Conservation (phyloP, 768 basidiomycete species). For the Trichaptum fuscoviolaceum region DNA sequence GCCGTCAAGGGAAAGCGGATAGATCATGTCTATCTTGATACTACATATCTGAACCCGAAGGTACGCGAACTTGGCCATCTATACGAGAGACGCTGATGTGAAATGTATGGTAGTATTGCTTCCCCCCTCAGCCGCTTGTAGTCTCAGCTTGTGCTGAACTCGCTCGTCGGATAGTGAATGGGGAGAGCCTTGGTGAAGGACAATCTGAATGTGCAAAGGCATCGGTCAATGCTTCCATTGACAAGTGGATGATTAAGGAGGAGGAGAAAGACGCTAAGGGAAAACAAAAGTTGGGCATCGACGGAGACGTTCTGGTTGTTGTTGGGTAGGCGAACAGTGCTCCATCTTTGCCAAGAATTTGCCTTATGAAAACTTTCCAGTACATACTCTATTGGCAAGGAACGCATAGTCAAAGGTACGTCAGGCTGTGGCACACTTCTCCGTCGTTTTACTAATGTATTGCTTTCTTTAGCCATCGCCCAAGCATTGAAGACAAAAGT, state of each 20-base stretch:
- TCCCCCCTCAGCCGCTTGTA: constrained; percentile 93
- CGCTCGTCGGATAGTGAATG: constrained; percentile 50
- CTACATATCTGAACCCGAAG: constrained; percentile 91
- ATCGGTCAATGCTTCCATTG: constrained; percentile 9
- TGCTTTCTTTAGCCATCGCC: constrained; percentile 61
- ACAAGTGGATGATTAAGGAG: constrained; percentile 16
- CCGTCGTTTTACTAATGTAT: constrained; percentile 4
- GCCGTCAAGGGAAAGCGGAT: constrained; percentile 74
- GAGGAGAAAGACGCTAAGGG: constrained; percentile 12
- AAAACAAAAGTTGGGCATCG: constrained; percentile 7
- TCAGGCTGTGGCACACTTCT: constrained; percentile 1
- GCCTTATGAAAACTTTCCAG: too few relatives aligned
- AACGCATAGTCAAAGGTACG: constrained; percentile 91
- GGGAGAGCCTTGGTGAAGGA: constrained; percentile 25
- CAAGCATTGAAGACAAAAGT: constrained; percentile 74
- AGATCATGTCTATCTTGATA: constrained; percentile 90
- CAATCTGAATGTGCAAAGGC: constrained; percentile 9
- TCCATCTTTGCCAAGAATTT: constrained; percentile 1
- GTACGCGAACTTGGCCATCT: constrained; percentile 27
- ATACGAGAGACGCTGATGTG: not conserved
- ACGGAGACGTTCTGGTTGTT: constrained; percentile 49
- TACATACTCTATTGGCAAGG: constrained; percentile 97
- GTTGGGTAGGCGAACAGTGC: constrained; percentile 51
- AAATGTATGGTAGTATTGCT: constrained; percentile 60
- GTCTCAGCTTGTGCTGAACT: constrained; percentile 89